Evolutionary conservation across 164 flowering plant genomes (phyloP), one percentile per base, ranked within the genome.

Genomic region (Vitis rupestris): DNA sequence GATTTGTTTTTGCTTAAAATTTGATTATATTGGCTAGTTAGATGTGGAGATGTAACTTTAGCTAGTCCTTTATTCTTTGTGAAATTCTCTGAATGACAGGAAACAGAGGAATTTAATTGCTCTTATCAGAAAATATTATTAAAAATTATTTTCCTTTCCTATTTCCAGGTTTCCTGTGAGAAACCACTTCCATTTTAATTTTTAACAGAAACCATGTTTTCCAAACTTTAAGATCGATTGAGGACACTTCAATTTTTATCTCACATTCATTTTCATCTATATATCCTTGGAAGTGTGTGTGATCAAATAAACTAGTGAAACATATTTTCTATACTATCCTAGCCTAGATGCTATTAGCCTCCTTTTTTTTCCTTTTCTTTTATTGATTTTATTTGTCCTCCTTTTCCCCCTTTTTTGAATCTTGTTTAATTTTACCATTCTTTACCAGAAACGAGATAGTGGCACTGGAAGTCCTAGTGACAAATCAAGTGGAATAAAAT

Each of bases 401-500:
- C 17, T 54, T 17, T 13, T 62, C 37, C 10, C 11, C 23, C 50
- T 11, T 61, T 27, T 55, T 14, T 61, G 30, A 61, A 50, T 44
- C 66, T 79, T 8, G 54, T 56, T 8, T 30, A 15, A 52, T 23
- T 47, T 37, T 67, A 29, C 48, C 27, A 2, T 50, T 60, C 27
- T 50, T 70, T 52, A 59, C 51, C 86, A 95, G 99, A 95, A 87
- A 90, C 88, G 96, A 61, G 99, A 95, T 64, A 83, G 80, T 77
- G 78, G 85, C 65, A 52, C 69, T 66, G 85, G 88, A 57, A 87
- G 87, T 74, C 71, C 76, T 50, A 89, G 96, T 73, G 99, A 95
- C 58, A 90, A 84, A 81, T 91, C 99, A 48, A 90, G 97, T 81
- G 98, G 88, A 63, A 68, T 87, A 27, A 91, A 87, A 76, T 93